A percentile compares a stretch with the other conserved stretches of the same genome.
Evolutionary conservation across 1,284 basidiomycete species (phyloP).

Genomic region (Ceratobasidium sp.): DNA sequence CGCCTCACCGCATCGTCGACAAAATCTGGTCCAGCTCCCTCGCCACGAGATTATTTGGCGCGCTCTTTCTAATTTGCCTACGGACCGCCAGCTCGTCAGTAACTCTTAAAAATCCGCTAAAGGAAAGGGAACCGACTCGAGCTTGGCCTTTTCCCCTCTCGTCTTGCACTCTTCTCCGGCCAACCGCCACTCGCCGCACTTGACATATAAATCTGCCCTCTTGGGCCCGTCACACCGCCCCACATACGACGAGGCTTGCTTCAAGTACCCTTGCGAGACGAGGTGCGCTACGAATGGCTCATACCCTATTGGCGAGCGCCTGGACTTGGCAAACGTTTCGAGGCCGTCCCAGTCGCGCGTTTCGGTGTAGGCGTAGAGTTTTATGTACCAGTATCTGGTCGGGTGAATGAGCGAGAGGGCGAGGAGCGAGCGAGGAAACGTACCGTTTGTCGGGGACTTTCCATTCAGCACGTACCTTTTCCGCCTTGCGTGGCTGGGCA

Average conservation of each 20-base stretch:
- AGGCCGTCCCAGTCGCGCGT: conserved; percentile 84
- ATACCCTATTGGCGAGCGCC: conserved; percentile 94
- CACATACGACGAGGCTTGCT: conserved; percentile 81
- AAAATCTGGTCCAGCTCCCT: conserved; percentile 79
- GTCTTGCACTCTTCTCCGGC: conserved; percentile 91
- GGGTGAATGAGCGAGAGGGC: conserved; percentile 18
- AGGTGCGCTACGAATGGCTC: conserved; percentile 90
- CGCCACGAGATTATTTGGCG: conserved; percentile 80
- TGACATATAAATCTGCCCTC: conserved; percentile 85
- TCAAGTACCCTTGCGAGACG: conserved; percentile 73
- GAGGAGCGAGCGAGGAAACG: conserved; percentile 44
- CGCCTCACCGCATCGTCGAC: conserved; percentile 49
- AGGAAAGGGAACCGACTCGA: conserved; percentile 67
- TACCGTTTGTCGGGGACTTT: conserved; percentile 92
- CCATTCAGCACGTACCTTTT: conserved; percentile 86
- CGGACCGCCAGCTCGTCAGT: conserved; percentile 38
- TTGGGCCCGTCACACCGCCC: conserved; percentile 83
- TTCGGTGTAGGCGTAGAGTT: conserved; percentile 83
- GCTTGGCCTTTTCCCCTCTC: conserved; percentile 77
- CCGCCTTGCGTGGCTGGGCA: conserved; percentile 84
- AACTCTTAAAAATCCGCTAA: conserved; percentile 31
- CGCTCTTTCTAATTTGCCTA: conserved; percentile 74
- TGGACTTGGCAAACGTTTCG: conserved; percentile 84
- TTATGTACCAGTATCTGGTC: conserved; percentile 90
- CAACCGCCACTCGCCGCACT: conserved; percentile 87